A percentile compares a stretch with the other conserved stretches of the same genome.
These are phyloP conservation scores for Neurospora sp. DNA, from an alignment of 495 filamentous ascomycete genomes.

Conservation along the genomic window DNA sequence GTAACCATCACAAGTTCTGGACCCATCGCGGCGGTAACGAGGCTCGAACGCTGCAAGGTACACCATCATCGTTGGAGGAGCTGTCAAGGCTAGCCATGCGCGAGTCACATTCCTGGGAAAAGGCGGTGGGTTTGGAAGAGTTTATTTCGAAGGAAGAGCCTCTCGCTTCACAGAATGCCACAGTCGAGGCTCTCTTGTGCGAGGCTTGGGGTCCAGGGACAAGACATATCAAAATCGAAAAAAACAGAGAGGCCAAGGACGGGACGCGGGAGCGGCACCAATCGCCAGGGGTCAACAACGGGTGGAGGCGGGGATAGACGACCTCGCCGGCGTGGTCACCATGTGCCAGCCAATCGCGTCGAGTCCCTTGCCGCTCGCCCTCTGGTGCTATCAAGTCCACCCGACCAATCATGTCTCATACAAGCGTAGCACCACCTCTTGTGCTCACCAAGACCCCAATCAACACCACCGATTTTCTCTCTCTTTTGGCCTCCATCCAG, in stretches of 20 bases:
- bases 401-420: slow-evolving; percentile 16
- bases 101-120: not conserved
- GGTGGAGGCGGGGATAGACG: not conserved
- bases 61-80: not conserved
- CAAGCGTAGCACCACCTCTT: not conserved
- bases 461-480: not conserved
- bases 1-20: not conserved
- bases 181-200: not conserved
- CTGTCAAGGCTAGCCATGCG: not conserved
- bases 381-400: not conserved
- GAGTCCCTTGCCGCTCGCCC: slow-evolving; percentile 18
- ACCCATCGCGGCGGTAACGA: not conserved
- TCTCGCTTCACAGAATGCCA: not conserved
- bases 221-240: not conserved
- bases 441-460: not conserved
- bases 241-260: not conserved
- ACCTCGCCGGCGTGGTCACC: not conserved
- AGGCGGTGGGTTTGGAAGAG: not conserved
- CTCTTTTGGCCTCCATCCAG: slow-evolving; percentile 5
- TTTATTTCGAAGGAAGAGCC: not conserved
- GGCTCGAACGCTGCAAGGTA: not conserved
- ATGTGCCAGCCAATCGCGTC: slow-evolving; percentile 16
- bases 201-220: not conserved
- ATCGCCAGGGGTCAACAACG: not conserved
- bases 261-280: not conserved